phyloP scores from a whole-genome alignment of 2,329 filamentous ascomycete species.

The Pseudocercospora eumusae region DNA sequence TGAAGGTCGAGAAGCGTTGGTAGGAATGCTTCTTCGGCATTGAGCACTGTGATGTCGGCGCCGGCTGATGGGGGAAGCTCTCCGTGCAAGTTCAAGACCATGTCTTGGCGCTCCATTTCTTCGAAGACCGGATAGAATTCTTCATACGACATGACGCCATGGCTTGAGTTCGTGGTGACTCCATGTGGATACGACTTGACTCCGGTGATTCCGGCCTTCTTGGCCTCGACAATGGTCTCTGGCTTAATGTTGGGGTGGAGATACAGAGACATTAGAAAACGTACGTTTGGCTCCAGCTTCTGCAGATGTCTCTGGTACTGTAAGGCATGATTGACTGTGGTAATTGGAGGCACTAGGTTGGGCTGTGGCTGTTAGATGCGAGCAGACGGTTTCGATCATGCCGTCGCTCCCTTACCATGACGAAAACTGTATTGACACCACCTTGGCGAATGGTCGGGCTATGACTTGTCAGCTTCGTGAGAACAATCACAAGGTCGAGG shows the following conservation, averaged over 20 bases:
- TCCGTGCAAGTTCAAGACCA: constrained; percentile 92
- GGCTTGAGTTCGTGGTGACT: constrained; percentile 62
- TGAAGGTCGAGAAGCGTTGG: constrained; percentile 76
- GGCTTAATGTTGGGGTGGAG: constrained; percentile 53
- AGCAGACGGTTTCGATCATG: too few relatives aligned
- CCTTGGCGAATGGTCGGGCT: constrained; percentile 54
- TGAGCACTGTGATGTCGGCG: constrained; percentile 52
- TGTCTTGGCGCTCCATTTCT: constrained; percentile 81
- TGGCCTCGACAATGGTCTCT: constrained; percentile 67
- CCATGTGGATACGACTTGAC: constrained; percentile 68
- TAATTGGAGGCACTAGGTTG: constrained; percentile 54
- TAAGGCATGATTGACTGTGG: constrained; percentile 50
- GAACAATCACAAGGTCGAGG: background rate
- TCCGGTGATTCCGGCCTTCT: constrained; percentile 68
- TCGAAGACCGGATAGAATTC: constrained; percentile 76
- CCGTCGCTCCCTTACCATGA: constrained; percentile 48
- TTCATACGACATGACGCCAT: constrained; percentile 69
- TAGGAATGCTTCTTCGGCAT: constrained; percentile 75
- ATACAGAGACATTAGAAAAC: constrained; percentile 55
- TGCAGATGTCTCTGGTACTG: constrained; percentile 49
- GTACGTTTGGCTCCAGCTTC: constrained; percentile 51
- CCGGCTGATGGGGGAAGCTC: constrained; percentile 65
- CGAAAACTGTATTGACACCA: constrained; percentile 56
- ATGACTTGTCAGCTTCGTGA: constrained; percentile 12
- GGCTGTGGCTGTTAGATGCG: constrained; percentile 41